Evolutionary conservation across 192 early-diverging fungal genomes (phyloP).

Genomic region (Coemansia sp.): DNA sequence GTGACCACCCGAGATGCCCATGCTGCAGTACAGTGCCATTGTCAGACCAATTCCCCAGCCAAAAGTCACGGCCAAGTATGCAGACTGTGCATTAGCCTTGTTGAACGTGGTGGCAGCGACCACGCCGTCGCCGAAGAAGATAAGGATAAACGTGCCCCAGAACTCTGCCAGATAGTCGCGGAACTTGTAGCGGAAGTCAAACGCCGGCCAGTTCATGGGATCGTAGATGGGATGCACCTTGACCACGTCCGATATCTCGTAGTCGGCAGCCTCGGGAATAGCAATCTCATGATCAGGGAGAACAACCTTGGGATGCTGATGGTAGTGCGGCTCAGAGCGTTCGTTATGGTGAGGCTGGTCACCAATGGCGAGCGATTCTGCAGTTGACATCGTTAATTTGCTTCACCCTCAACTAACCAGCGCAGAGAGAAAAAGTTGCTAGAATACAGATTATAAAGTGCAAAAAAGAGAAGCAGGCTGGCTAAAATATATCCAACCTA

Average conservation of each 20-base stretch:
- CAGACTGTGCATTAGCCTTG: constrained; percentile 36
- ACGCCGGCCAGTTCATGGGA: constrained; percentile 48
- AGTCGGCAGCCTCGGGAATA: constrained; percentile 42
- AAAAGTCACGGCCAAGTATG: constrained; percentile 58
- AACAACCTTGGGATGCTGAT: constrained; percentile 39
- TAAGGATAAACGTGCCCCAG: constrained; percentile 67
- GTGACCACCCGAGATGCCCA: constrained; percentile 70
- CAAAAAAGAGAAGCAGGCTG: no score
- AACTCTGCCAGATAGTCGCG: constrained; percentile 73
- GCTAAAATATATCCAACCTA: no score
- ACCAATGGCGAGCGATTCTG: constrained; percentile 11
- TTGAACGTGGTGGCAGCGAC: constrained; percentile 54
- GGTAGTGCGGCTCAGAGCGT: constrained; percentile 12
- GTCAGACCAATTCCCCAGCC: constrained; percentile 66
- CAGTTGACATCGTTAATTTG: constrained; percentile 6
- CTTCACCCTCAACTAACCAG: background rate
- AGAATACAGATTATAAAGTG: constrained; percentile 2
- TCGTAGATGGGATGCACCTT: constrained; percentile 38
- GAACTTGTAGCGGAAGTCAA: constrained; percentile 30
- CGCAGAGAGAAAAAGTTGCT: background rate
- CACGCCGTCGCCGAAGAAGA: constrained; percentile 66
- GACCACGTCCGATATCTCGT: constrained; percentile 28
- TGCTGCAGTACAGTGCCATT: constrained; percentile 61
- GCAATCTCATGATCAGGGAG: constrained; percentile 40
- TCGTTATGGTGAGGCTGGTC: background rate